phyloP scores from a whole-genome alignment of 2,329 filamentous ascomycete genomes.

The Podosphaera xanthii region DNA sequence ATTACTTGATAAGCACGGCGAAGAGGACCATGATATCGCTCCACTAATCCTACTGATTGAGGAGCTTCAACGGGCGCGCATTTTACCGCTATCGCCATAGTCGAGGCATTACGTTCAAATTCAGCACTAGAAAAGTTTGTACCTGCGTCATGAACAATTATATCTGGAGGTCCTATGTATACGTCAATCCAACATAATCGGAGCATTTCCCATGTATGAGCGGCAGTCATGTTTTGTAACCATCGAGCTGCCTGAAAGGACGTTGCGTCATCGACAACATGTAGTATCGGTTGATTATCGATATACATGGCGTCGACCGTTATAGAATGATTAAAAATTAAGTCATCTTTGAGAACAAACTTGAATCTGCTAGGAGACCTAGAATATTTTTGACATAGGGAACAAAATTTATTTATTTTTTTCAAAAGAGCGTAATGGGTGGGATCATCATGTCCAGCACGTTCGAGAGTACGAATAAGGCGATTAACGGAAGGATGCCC shows the following conservation, averaged over 20 bases:
- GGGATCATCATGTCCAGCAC: not conserved
- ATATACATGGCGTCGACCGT: not conserved
- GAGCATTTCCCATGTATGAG: constrained; percentile 1
- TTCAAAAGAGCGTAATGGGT: not conserved
- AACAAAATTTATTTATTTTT: not conserved
- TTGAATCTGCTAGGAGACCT: constrained; percentile 1
- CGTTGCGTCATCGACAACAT: constrained; percentile 1
- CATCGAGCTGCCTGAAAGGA: constrained; percentile 1
- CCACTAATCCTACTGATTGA: constrained; percentile 1
- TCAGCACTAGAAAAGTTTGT: constrained; percentile 3
- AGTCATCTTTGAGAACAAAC: not conserved
- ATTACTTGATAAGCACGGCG: not conserved
- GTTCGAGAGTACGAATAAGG: not conserved
- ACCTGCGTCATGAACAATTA: not conserved
- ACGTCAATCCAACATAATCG: constrained; percentile 2
- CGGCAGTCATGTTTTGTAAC: not conserved
- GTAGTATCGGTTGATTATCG: constrained; percentile 1
- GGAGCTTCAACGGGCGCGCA: constrained; percentile 1
- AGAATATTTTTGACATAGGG: not conserved
- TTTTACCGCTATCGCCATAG: not conserved
- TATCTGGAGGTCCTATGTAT: not conserved
- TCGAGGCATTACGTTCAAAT: not conserved
- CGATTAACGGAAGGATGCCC: not conserved
- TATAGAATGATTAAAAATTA: constrained; percentile 2
- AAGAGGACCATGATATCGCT: constrained; percentile 1